Evolutionary conservation across 2,329 filamentous ascomycete species (phyloP), one percentile per base, ranked within the genome.

Genomic region (Sphaerulina vaccinii): DNA sequence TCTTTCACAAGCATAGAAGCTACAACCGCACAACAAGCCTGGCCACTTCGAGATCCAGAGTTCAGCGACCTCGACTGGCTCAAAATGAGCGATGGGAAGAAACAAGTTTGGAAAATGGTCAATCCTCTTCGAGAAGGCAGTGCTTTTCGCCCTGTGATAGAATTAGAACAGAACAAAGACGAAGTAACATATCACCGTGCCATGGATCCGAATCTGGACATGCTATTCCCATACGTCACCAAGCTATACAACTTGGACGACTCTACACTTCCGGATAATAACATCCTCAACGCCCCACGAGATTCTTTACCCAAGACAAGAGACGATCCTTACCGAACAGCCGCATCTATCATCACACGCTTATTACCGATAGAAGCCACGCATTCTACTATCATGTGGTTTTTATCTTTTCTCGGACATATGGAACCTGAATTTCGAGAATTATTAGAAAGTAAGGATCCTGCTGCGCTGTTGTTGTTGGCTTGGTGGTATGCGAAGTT

Each of bases 1-100:
- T 67, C 74, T 7, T 75, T 79, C 52, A 73, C 73, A 27, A 71
- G 71, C 19, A 63, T 79, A 18, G 74, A 78, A 24, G 68, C 70
- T 1, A 53, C 61, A 0, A 66, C 68, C 0, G 69, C 78, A 0
- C 65, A 75, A 43, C 65, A 78, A 49, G 71, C 77, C 2, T 86
- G 82, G 82, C 83, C 83, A 0, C 67, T 86, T 1, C 76, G 72
- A 32, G 56, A 67, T 2, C 63, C 70, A 0, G 68, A 68, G 0
- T 53, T 69, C 0, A 61, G 67, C 1, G 79, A 84, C 55, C 69
- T 85, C 1, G 73, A 79, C 59, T 86, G 82, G 83, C 62, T 85
- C 2, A 77, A 71, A 43, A 74, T 85, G 63, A 75, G 72, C 51
- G 73, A 79, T 10, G 79, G 79, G 0, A 85, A 85, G 65, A 74